Base-by-base conservation (phyloP, 352 stramenopile genomes). In the Phytophthora lateralis region DNA sequence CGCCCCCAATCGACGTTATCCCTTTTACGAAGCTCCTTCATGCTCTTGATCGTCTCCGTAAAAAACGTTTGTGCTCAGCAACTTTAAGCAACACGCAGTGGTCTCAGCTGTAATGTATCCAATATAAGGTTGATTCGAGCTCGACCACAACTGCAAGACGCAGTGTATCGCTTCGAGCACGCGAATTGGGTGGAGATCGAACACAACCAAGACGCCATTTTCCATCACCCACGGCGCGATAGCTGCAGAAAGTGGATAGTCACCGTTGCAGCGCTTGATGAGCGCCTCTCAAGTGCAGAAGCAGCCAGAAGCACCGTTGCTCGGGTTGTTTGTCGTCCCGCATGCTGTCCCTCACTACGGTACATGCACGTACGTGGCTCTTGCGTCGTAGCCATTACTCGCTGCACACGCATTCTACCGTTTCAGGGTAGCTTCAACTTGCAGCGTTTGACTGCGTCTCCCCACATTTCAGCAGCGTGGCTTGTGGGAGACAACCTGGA, bases 231-330 rank as follows among this genome's bases (percentile, higher is more conserved):
- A 32, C 27, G 6, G 1, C 14, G 8, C 15, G 45, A 52, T 52
- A 52, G 45, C 49, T 38, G 15, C 35, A 47, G 48, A 37, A 46
- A 14, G 29, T 57, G 49, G 35, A 57, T 47, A 57, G 20, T 15
- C 49, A 39, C 4, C 10, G 10, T 15, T 11, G 15, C 18, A 46
- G 18, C 37, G 5, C 9, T 37, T 4, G 14, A 18, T 4, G 4
- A 18, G 12, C 32, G 26, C 26, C n/a, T 26, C 24, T 38, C n/a
- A 51, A 51, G 44, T 51, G 44, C 44, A 51, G 44, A 51, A 37
- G 26, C 44, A 51, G 44, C 26, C 44, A 32, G 44, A 39, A 37
- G 18, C n/a, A 4, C 0, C 9, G 34, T 41, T 15, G 34, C n/a
- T 41, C 12, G 15, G 9, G 35, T 20, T 17, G 27, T 2, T 27